Evolutionary conservation across 2,329 filamentous ascomycete species (phyloP), one percentile per base, ranked within the genome.

Genomic region (Nemania sp.): DNA sequence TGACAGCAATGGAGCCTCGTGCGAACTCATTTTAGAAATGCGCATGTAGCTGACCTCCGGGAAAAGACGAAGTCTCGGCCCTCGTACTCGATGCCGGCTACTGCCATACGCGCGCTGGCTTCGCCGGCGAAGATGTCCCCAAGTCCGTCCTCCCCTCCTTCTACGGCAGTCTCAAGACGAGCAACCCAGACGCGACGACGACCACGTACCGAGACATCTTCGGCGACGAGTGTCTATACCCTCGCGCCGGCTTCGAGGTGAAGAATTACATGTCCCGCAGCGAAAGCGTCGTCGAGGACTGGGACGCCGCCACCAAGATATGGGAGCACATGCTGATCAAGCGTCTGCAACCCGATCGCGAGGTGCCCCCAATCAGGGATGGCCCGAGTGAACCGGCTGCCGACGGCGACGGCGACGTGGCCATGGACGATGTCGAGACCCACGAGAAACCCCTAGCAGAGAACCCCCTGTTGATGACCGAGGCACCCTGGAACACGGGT

Each of bases 71-170:
- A 81, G 93, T 99, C 67, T 96, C 93, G 37, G 96, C 96, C 54
- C 90, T 99, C 69, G 91, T 99, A 39, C 91, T 99, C 73, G 95
- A 99, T 74, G 91, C 95, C 2, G 95, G 96, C 64, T 97, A 92
- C 79, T 91, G 90, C 73, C 89, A 87, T 68, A 93, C 91, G 42
- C 92, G 96, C 77, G 95, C 93, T 62, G 95, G 95, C 60, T 99
- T 98, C 73, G 96, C 96, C 12, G 95, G 96, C 73, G 96, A 99
- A 84, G 95, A 99, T 78, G 90, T 92, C 0, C 95, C 95, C 69
- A 98, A 98, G 80, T 92, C 91, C 32, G 88, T 98, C 59, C 84
- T 96, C 60, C 93, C 94, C 29, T 95, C 92, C 46, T 92, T 90
- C 79, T 99, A 99, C 78, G 93, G 90, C 56, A 79, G 83, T 72